Evolutionary conservation across 177 flowering plant species (phyloP), one percentile per base, ranked within the genome.

Genomic region (Vitis hybrid): DNA sequence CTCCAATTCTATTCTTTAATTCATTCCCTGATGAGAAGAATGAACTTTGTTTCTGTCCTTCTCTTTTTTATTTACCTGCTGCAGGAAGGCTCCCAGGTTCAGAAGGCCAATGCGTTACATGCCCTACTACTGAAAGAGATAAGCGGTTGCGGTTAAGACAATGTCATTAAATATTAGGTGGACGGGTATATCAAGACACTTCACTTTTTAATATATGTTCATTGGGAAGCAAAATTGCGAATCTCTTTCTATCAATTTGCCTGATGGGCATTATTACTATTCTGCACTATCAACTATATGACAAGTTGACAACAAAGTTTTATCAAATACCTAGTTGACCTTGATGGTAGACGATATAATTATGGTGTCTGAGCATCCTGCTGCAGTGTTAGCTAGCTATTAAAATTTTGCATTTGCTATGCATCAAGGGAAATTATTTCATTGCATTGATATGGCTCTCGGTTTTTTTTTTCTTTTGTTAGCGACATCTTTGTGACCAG

Each of bases 61-160:
- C 16, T 51, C 13, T 48, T 14, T 69, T 14, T 14, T 12, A 19
- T 45, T 26, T 29, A 33, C n/a, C 31, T 57, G 51, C 26, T 82
- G 85, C 91, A 94, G 98, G 76, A 92, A 88, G 76, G 82, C 75
- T 73, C 94, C 96, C 12, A 84, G 98, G 79, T 89, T 86, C 80
- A 86, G 98, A 81, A 83, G 94, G 81, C 87, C 96, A 20, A 80
- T 75, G 83, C 85, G 98, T 52, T 92, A 87, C 84, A 85, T 89
- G 84, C 98, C 98, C 15, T 94, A 94, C 71, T 85, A 82, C 71
- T 86, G 83, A 84, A 15, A 69, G 57, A 39, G 48, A 39, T 39
- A 39, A 39, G 31, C 2, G 3, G 8, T 63, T 16, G 14, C 57
- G 14, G 20, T 16, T 11, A 5, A 55, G 39, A 26, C 13, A 60